These are phyloP conservation scores for Cylindrodendrum hubeiense DNA, from an alignment of 2,329 filamentous ascomycete genomes.

Conservation along the genomic window DNA sequence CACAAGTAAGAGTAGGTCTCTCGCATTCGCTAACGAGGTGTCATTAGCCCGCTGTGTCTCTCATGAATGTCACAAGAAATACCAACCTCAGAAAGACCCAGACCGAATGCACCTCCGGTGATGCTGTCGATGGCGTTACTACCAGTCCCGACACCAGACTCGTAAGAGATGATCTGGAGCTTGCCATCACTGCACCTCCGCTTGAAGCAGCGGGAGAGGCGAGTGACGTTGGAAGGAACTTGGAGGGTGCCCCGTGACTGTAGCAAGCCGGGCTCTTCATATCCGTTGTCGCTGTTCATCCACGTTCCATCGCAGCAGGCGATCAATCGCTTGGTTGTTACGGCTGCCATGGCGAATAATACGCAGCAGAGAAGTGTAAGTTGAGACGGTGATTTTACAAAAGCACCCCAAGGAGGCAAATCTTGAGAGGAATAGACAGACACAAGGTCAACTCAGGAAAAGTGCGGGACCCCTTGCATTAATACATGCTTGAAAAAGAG, in stretches of 20 bases:
- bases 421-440: neutral
- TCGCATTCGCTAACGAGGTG: conserved; percentile 60
- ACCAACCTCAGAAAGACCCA: conserved; percentile 64
- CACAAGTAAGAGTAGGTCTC: conserved; percentile 74
- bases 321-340: conserved; percentile 59
- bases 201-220: conserved; percentile 69
- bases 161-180: conserved; percentile 71
- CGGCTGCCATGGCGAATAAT: neutral
- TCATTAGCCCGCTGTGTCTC: conserved; percentile 15
- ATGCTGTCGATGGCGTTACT: conserved; percentile 62
- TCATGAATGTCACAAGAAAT: too few relatives aligned
- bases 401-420: neutral
- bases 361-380: neutral
- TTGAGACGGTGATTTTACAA: neutral
- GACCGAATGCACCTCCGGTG: conserved; percentile 67
- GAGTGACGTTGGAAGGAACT: conserved; percentile 70
- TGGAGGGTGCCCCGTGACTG: conserved; percentile 57
- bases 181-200: conserved; percentile 62
- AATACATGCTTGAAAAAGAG: neutral
- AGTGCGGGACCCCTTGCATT: neutral
- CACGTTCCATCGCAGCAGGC: conserved; percentile 67
- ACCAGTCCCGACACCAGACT: conserved; percentile 70
- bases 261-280: conserved; percentile 53
- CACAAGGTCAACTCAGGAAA: neutral
- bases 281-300: conserved; percentile 66